A percentile compares a stretch with the other conserved stretches of the same genome.
Conservation (phyloP, 768 basidiomycete genomes). For the Rhizopogon vesiculosus region DNA sequence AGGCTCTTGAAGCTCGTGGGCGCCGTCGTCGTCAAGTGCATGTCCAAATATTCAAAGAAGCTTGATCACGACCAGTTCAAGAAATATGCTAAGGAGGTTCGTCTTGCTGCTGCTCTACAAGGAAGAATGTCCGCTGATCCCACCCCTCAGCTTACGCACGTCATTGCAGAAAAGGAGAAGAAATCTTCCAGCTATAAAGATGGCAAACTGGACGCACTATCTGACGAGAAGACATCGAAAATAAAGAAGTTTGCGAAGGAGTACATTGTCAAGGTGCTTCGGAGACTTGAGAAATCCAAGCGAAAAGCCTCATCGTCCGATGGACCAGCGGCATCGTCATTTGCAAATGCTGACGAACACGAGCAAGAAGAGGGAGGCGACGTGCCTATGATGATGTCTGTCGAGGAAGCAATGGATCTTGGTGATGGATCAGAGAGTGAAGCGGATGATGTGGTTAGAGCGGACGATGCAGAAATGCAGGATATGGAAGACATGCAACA, state of each 20-base stretch:
- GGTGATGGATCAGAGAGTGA: slow-evolving; percentile 32
- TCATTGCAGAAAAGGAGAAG: slow-evolving; percentile 94
- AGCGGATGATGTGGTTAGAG: slow-evolving; percentile 14
- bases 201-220: slow-evolving; percentile 66
- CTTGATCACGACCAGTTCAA: slow-evolving; percentile 86
- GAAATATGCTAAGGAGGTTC: slow-evolving; percentile 92
- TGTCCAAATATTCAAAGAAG: slow-evolving; percentile 82
- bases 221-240: slow-evolving; percentile 83
- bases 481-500: slow-evolving; percentile 17
- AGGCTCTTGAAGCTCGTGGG: slow-evolving; percentile 77
- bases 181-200: slow-evolving; percentile 77
- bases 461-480: slow-evolving; percentile 15
- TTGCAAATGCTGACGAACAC: not conserved
- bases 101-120: not conserved
- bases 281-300: slow-evolving; percentile 53
- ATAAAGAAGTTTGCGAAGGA: slow-evolving; percentile 94
- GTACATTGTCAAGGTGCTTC: slow-evolving; percentile 77
- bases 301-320: slow-evolving; percentile 13
- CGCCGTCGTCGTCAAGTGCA: slow-evolving; percentile 84
- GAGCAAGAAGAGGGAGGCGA: slow-evolving; percentile 19
- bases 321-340: slow-evolving; percentile 3
- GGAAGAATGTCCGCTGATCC: not conserved
- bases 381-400: slow-evolving; percentile 31
- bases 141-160: slow-evolving; percentile 62
- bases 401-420: slow-evolving; percentile 43